These are phyloP conservation scores for Mycena sanguinolenta DNA, from an alignment of 768 basidiomycete genomes.

Conservation along the genomic window DNA sequence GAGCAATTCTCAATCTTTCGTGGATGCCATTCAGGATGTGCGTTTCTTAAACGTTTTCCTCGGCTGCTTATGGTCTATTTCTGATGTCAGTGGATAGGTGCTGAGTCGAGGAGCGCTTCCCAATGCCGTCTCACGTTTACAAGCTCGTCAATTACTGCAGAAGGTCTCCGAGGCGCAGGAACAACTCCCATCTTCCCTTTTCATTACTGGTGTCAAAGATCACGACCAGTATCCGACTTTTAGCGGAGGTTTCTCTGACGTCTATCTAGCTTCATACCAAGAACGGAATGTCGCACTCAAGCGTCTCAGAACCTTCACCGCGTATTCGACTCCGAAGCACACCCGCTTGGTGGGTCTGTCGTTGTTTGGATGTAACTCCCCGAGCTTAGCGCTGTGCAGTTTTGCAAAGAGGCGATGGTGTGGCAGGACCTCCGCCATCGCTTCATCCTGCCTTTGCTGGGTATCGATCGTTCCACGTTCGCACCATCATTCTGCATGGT, in stretches of 20 bases:
- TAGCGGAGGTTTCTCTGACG: slow-evolving; percentile 36
- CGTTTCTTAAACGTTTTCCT: background rate
- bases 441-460: too few relatives aligned
- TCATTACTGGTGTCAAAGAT: too few relatives aligned
- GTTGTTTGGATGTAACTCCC: too few relatives aligned
- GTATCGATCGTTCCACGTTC: too few relatives aligned
- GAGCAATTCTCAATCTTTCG: background rate
- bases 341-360: slow-evolving; percentile 3
- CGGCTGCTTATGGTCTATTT: background rate
- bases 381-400: slow-evolving; percentile 31
- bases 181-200: too few relatives aligned
- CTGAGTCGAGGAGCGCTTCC: slow-evolving; percentile 5
- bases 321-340: background rate
- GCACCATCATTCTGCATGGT: too few relatives aligned
- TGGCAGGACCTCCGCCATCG: too few relatives aligned
- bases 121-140: background rate
- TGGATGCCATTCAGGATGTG: too few relatives aligned
- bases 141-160: too few relatives aligned
- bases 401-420: slow-evolving; percentile 46
- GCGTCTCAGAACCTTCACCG: too few relatives aligned
- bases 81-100: background rate
- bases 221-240: too few relatives aligned
- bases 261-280: slow-evolving; percentile 20
- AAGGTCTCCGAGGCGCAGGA: too few relatives aligned
- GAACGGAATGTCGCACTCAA: slow-evolving; percentile 5